Evolutionary conservation across 495 filamentous ascomycete genomes (phyloP), one percentile per base, ranked within the genome.

Genomic region (Baudoinia panamericana): DNA sequence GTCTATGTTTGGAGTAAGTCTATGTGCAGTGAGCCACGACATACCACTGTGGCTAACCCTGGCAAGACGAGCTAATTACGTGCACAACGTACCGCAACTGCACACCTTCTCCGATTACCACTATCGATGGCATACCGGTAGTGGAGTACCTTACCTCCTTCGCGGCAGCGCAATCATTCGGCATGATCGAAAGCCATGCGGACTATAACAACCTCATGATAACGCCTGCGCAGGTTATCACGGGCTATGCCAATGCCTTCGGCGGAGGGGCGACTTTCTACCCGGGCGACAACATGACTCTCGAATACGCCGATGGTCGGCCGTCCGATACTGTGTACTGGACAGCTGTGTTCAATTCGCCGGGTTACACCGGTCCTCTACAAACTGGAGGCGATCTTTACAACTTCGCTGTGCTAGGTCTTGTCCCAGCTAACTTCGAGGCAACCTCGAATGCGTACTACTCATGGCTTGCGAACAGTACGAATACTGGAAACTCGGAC

Each of bases 171-270:
- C 65, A 71, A 34, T 50, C 59, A 0, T 33, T 48, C 10, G 67
- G 68, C 26, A 50, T 48, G 25, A 38, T 71, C 1, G 68, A 73
- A 27, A 55, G 60, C 0, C 56, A 73, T 42, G 61, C 64, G 1
- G 69, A 72, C 35, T 73, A 61, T 59, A 73, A 73, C 45, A 35
- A 63, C n/a, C 45, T 73, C 30, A 63, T 73, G 57, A 45, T 46
- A 4, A 66, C 49, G 44, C 59, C 66, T 11, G 61, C 60, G 11
- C 50, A 48, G 30, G 60, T 67, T 45, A 60, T 73, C 30, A 59
- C 62, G 27, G 60, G 51, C 0, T 6, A 36, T n/a, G 49, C 58
- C 8, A 62, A 52, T 30, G 39, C 54, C 10, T 69, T 59, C 33
- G 50, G 51, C 16, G 63, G 62, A n/a, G 53, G 41, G 5, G 51